Base-by-base conservation (phyloP, 306 rosid genomes). In the Cucurbita ficifolia region DNA sequence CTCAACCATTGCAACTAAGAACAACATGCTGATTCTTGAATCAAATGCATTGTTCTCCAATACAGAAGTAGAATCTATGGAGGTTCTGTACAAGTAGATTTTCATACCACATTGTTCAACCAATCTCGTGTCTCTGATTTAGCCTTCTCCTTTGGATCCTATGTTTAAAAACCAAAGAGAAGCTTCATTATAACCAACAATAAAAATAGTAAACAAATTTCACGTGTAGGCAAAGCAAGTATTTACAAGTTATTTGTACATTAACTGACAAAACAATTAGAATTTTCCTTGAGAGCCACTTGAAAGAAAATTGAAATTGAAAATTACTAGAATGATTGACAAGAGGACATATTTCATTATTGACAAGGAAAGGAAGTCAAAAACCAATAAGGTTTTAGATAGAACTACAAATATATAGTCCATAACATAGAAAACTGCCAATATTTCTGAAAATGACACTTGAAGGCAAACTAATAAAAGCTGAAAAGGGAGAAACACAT, bases 101-200 rank as follows among this genome's bases (percentile, higher is more conserved):
- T 74, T 64, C 93, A 24, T 94, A 94, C 99, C 99, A 94, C 91
- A 79, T 72, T 91, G 83, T 94, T 94, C 82, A 94, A 83, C 99
- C 99, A 94, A 82, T 94, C 99, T 82, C 99, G 87, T 10, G 99
- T 87, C 88, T 94, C 99, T 38, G 97, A 81, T 77, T 91, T 94
- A 65, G 97, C 99, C 83, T 89, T 94, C 91, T 94, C 99, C 83
- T 76, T 91, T 9, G 99, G 99, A 82, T 94, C 99, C 99, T 94
- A 52, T 64, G 53, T 56, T 78, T 79, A 77, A 86, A 55, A 12
- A 64, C 36, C n/a, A 61, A 3, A 46, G 59, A 60, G 50, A 56
- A 73, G 35, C 39, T 55, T 33, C 74, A 17, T 49, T 70, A 70
- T 58, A 48, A 10, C 45, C 40, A 70, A 50, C 38, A 46, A 69